Percentiles rank a stretch among this genome's conserved stretches.
Conservation (phyloP, 805 yeast genomes). For the Yarrowia deformans region DNA sequence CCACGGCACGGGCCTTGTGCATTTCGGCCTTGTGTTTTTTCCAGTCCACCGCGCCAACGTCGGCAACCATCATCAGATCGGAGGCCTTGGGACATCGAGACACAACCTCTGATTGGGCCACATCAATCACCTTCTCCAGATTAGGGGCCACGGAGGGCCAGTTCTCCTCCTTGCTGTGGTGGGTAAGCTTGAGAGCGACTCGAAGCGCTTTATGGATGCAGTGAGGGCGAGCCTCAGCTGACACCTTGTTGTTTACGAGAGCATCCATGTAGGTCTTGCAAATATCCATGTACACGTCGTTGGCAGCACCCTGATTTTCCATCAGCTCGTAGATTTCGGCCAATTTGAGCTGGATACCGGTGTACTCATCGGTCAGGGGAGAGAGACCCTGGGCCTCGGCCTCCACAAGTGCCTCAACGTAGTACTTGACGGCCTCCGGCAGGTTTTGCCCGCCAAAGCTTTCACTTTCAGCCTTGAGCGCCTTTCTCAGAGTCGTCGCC, state of each 20-base stretch:
- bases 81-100: conserved; percentile 45
- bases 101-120: conserved; percentile 72
- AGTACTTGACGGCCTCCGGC: conserved; percentile 70
- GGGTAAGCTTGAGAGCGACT: conserved; percentile 71
- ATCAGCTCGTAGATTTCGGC: conserved; percentile 86
- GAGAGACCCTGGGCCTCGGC: conserved; percentile 65
- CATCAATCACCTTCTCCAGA: conserved; percentile 50
- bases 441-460: conserved; percentile 65
- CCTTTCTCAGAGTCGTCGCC: conserved; percentile 74
- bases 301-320: conserved; percentile 67
- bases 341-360: conserved; percentile 86
- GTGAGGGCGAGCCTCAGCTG: conserved; percentile 58
- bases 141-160: conserved; percentile 45
- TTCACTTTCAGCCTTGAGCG: conserved; percentile 82
- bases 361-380: conserved; percentile 75
- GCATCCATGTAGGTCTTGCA: conserved; percentile 62
- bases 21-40: too few species aligned
- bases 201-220: conserved; percentile 73
- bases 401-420: conserved; percentile 74
- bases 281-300: conserved; percentile 70
- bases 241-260: conserved; percentile 56
- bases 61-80: conserved; percentile 8
- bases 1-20: background rate
- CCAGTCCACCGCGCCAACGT: too few species aligned
- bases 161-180: conserved; percentile 57